Base-by-base conservation (phyloP, 352 stramenopile genomes). In the Phytophthora citricola region DNA sequence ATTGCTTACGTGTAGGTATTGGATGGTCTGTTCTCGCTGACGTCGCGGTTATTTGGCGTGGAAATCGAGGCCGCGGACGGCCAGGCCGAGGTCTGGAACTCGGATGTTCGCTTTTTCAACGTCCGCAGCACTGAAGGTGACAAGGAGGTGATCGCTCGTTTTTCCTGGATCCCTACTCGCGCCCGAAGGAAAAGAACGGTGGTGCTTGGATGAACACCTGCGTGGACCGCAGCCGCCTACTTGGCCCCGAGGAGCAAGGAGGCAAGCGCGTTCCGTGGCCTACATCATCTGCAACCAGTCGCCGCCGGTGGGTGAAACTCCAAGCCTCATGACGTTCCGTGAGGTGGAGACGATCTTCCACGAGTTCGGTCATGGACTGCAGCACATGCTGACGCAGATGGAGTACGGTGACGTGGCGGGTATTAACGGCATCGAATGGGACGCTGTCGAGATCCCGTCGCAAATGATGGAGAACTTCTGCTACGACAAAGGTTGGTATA, bases 381-480 rank as follows among this genome's bases (percentile, higher is more conserved):
- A 99, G 78, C 97, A 99, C 80, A 99, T 99, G 97, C 87, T 99
- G 5, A 99, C 97, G 14, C 92, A 81, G 20, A 95, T 98, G 50
- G 87, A 97, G 45, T 92, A 99, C 63, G 95, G 93, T 58, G 96
- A 98, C 47, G 96, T 98, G 36, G 94, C 97, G 4, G 97, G 96
- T 14, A 99, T 99, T 76, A 99, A 98, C 71, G 94, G 94, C 45
- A 89, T 99, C 14, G 97, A 99, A 76, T 99, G 97, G 97, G 97
- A 99, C 83, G 97, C 97, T 12, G 97, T 99, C 3, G 97, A 99
- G 72, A 79, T 99, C 15, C 97, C 97, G 24, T 98, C 90, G 10
- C 97, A 99, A 80, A 99, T 99, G 83, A 99, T 99, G 97, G 97
- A 99, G 64, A 99, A 99, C 75, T 99, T 97, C 83, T 99, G 95